Evolutionary conservation across 371 early-diverging fungal genomes (phyloP).

Genomic region (Mucor mucedo): DNA sequence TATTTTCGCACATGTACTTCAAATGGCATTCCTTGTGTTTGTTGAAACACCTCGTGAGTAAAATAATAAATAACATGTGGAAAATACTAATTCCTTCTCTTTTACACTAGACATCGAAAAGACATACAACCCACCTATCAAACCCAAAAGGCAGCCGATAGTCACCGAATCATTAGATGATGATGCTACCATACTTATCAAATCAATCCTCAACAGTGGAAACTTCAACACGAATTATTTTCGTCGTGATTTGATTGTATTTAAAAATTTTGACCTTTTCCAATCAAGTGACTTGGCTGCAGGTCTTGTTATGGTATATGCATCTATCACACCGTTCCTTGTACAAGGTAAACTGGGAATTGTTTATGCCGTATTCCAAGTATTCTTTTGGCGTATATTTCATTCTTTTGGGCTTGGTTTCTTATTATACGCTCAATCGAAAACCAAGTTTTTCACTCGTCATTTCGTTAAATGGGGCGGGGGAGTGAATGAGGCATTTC

Average conservation of each 20-base stretch:
- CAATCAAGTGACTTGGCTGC: conserved; percentile 78
- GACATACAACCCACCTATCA: conserved; percentile 74
- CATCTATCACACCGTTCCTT: conserved; percentile 65
- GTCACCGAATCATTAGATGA: conserved; percentile 22
- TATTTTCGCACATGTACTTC: conserved; percentile 80
- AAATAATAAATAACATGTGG: conserved; percentile 23
- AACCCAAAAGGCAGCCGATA: conserved; percentile 30
- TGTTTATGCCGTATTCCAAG: conserved; percentile 59
- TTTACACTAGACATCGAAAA: conserved; percentile 70
- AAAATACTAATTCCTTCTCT: no score
- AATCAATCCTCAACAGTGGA: conserved; percentile 23
- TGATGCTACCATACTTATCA: conserved; percentile 20
- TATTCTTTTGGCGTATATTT: conserved; percentile 80
- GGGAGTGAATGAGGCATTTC: conserved; percentile 79
- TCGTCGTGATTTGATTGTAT: conserved; percentile 78
- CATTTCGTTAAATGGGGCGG: conserved; percentile 88
- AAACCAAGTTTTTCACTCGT: conserved; percentile 76
- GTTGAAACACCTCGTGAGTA: conserved; percentile 84
- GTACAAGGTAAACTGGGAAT: conserved; percentile 42
- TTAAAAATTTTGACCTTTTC: conserved; percentile 83
- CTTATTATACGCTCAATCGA: conserved; percentile 75
- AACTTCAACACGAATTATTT: conserved; percentile 52
- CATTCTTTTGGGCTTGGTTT: conserved; percentile 77
- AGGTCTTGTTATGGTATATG: conserved; percentile 68
- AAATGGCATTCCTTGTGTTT: conserved; percentile 80